Base-by-base conservation (phyloP, 148 eudicot genomes). In the Nyssa sinensis region DNA sequence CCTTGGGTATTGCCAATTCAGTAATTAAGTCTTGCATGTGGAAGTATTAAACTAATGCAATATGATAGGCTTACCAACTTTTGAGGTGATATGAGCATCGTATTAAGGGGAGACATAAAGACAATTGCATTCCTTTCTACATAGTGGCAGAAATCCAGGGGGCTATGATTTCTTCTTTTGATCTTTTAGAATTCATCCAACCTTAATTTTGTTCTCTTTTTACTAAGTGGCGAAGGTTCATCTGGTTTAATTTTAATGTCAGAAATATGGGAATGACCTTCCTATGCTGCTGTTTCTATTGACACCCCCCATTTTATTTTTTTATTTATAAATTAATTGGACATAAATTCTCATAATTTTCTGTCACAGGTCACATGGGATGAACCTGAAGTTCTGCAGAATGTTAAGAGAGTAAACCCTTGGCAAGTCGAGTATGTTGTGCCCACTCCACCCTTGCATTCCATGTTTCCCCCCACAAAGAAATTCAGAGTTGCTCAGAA, bases 311-410 rank as follows among this genome's bases (percentile, higher is more conserved):
- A 12, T 25, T 55, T 23, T 58, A 19, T 7, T 21, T 49, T 58
- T 58, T 71, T 62, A 62, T n/a, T n/a, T n/a, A n/a, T n/a, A n/a
- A n/a, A n/a, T n/a, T n/a, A 30, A 25, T 69, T 55, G 31, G 27
- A 24, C 67, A 70, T 44, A 77, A 62, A 17, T 76, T 62, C 58
- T 69, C 27, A 29, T 11, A 23, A 34, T 37, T 69, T 7, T n/a
- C n/a, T 60, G 41, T 74, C 66, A 29, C 86, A 91, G 97, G 85
- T 92, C 67, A 76, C 78, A 12, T 92, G 97, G 92, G 95, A 92
- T 67, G 91, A 87, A 78, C 84, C 87, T 75, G 91, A 87, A 61
- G 70, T 65, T 80, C 76, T 83, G 78, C 84, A 85, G 76, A 77
- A 84, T 77, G 61, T 81, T 76, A 86, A 78, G 75, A 85, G 74